phyloP scores from a whole-genome alignment of 2,329 filamentous ascomycete genomes.

The Diaporthe amygdali region DNA sequence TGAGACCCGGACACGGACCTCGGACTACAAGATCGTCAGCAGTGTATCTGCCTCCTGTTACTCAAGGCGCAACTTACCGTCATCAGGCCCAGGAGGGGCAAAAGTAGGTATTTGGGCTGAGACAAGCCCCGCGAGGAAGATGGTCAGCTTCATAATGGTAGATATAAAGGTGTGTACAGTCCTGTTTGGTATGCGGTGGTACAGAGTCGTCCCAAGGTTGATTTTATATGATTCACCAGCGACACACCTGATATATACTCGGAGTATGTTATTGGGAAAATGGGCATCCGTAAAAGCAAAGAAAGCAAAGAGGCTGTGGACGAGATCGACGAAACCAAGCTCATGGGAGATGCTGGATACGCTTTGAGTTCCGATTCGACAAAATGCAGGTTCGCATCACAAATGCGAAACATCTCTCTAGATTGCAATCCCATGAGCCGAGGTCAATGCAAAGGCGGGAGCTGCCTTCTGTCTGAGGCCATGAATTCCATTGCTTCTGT shows the following conservation, averaged over 20 bases:
- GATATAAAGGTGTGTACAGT: not conserved
- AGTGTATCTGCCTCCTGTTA: not conserved
- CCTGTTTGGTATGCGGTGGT: fast-evolving
- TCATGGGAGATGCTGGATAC: not conserved
- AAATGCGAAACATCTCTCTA: not conserved
- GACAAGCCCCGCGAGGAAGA: not conserved
- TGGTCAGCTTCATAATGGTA: not conserved
- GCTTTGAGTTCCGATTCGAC: not conserved
- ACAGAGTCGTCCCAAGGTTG: not conserved
- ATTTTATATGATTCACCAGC: not conserved
- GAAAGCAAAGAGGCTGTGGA: too few relatives aligned
- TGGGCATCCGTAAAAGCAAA: too few relatives aligned
- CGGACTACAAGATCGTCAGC: not conserved
- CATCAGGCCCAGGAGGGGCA: conserved; percentile 12
- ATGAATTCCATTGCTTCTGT: not conserved
- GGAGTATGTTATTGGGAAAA: not conserved
- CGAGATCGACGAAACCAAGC: too few relatives aligned
- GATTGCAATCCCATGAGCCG: not conserved
- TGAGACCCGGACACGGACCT: conserved; percentile 17
- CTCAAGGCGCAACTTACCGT: not conserved
- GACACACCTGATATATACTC: not conserved
- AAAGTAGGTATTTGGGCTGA: conserved; percentile 8
- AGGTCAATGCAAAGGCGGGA: not conserved
- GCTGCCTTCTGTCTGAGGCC: not conserved
- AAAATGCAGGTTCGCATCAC: not conserved